Evolutionary conservation across 352 stramenopile species (phyloP).

Genomic region (Thalassiosira mediterranea): DNA sequence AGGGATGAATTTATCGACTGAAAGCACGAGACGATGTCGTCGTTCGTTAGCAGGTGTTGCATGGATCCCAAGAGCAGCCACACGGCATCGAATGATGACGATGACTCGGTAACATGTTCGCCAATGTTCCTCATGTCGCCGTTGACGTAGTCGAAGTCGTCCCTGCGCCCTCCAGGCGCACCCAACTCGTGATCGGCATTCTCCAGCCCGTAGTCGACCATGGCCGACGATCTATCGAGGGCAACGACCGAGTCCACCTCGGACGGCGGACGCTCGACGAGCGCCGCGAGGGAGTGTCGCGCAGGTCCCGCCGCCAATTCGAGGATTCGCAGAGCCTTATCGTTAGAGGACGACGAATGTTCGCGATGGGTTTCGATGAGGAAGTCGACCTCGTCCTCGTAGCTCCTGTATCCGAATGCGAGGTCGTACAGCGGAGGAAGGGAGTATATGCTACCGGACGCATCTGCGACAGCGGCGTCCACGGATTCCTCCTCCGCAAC

Average conservation of each 20-base stretch:
- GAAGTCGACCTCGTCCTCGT: conserved; percentile 79
- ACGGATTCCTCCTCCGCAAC: neutral
- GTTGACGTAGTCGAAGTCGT: conserved; percentile 58
- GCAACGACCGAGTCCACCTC: conserved; percentile 51
- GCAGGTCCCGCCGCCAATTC: conserved; percentile 77
- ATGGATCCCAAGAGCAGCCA: conserved; percentile 80
- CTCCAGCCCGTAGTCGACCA: conserved; percentile 69
- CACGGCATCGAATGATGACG: conserved; percentile 55
- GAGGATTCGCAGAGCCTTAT: conserved; percentile 47
- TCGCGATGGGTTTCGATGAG: conserved; percentile 64
- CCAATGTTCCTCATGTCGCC: conserved; percentile 62
- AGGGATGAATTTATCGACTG: conserved; percentile 49
- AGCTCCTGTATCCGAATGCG: conserved; percentile 81
- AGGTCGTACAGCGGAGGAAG: conserved; percentile 77
- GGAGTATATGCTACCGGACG: conserved; percentile 67
- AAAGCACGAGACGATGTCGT: conserved; percentile 73
- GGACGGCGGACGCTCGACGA: conserved; percentile 25
- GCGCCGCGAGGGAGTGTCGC: conserved; percentile 66
- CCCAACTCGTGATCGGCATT: conserved; percentile 59
- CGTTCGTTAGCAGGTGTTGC: conserved; percentile 77
- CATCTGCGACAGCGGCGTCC: neutral
- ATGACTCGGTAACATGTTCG: conserved; percentile 2
- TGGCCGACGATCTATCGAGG: conserved; percentile 69
- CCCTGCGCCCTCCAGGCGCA: conserved; percentile 28
- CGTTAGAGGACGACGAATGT: conserved; percentile 17